Evolutionary conservation across 768 basidiomycete genomes (phyloP).

Genomic region (Hypholoma fasciculare): DNA sequence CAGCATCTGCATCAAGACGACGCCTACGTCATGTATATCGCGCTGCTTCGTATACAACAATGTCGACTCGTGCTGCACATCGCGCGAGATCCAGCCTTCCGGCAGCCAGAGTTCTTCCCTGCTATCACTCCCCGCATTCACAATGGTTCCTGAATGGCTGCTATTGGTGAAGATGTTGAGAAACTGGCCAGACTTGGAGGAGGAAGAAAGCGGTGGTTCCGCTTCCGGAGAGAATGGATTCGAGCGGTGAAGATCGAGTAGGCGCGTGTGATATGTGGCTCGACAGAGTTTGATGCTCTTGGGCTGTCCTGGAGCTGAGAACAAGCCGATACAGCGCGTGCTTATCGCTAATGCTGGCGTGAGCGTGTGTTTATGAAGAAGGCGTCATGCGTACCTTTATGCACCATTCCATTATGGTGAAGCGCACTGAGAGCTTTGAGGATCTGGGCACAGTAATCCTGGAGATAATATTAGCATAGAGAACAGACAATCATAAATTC

Average conservation of each 20-base stretch:
- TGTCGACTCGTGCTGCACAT: constrained; percentile 78
- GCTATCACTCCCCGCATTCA: not conserved
- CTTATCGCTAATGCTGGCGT: constrained; percentile 46
- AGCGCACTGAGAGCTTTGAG: constrained; percentile 67
- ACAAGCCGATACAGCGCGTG: constrained; percentile 61
- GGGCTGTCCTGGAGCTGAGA: constrained; percentile 45
- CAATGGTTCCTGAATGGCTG: not conserved
- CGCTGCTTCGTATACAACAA: constrained; percentile 70
- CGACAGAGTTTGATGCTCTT: constrained; percentile 77
- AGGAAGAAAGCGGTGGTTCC: constrained; percentile 9
- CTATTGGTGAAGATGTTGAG: not conserved
- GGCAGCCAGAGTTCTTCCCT: constrained; percentile 26
- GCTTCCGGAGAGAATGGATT: constrained; percentile 65
- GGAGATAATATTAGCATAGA: not conserved
- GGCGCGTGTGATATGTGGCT: constrained; percentile 66
- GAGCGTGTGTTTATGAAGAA: not conserved
- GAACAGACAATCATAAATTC: constrained; percentile 14
- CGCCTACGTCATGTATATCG: constrained; percentile 81
- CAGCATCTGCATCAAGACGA: constrained; percentile 84
- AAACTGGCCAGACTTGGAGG: not conserved
- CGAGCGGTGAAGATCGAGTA: constrained; percentile 82
- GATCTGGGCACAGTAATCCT: constrained; percentile 80
- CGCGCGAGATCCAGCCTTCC: constrained; percentile 65
- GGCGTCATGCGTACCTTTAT: constrained; percentile 50
- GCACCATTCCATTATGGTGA: constrained; percentile 65